These are phyloP conservation scores for Leucosporidium creatinivorum DNA, from an alignment of 768 basidiomycete species.

Conservation along the genomic window DNA sequence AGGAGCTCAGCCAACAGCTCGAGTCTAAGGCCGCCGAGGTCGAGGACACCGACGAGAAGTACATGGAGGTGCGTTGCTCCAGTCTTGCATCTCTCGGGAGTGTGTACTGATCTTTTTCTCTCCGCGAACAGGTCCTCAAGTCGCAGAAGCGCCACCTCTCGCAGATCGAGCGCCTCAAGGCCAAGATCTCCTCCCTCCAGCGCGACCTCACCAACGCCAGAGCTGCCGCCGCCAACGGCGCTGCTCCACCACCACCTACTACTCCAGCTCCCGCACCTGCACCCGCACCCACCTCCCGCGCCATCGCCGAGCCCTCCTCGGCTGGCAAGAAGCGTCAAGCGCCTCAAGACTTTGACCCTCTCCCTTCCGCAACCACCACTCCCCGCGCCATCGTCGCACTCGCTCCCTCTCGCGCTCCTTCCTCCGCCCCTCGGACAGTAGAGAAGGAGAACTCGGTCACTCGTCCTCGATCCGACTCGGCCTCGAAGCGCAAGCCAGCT, in stretches of 20 bases:
- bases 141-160: conserved; percentile 16
- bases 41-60: conserved; percentile 30
- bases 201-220: conserved; percentile 28
- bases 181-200: conserved; percentile 21
- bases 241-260: background rate
- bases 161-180: conserved; percentile 27
- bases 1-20: conserved; percentile 18
- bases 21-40: conserved; percentile 17
- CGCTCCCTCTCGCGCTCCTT: background rate
- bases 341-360: conserved; percentile 18
- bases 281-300: background rate
- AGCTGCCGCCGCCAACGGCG: background rate
- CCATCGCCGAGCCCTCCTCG: background rate
- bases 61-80: conserved; percentile 12
- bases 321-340: conserved; percentile 24
- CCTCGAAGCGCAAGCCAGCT: too few species aligned
- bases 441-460: too few species aligned
- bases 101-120: too few species aligned
- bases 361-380: background rate
- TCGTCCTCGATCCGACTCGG: too few species aligned
- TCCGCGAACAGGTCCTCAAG: conserved; percentile 18
- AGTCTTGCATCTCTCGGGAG: background rate
- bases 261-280: background rate
- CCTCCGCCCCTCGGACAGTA: too few species aligned
- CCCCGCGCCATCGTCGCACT: conserved; percentile 21